Conservation (phyloP, 108 stramenopile species). For the Nannochloropsis salina region DNA sequence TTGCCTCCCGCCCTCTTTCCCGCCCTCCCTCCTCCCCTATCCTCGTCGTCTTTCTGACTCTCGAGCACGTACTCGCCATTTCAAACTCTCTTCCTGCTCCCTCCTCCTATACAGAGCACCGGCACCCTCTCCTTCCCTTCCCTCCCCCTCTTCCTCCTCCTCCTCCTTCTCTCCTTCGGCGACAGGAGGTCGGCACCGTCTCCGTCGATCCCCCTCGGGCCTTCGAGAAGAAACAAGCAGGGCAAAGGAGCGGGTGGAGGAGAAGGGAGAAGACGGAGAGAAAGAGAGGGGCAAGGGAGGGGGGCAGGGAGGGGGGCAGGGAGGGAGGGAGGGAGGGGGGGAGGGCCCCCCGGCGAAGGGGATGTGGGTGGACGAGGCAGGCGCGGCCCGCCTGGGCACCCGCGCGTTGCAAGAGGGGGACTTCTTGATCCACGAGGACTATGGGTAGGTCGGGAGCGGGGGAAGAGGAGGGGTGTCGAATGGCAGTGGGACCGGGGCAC, state of each 20-base stretch:
- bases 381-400: background rate
- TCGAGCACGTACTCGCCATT: background rate
- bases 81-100: background rate
- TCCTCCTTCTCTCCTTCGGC: background rate
- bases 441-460: background rate
- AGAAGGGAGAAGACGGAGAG: background rate
- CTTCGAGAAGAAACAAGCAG: background rate
- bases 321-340: background rate
- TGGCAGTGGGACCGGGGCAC: too few species aligned
- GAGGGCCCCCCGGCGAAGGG: background rate
- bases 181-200: too few species aligned
- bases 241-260: background rate
- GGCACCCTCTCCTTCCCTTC: background rate
- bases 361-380: background rate
- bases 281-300: background rate
- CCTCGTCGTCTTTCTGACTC: background rate
- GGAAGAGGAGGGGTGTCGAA: background rate
- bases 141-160: background rate
- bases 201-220: background rate
- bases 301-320: background rate
- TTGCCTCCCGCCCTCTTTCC: background rate
- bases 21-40: background rate
- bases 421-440: background rate
- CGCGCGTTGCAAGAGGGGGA: background rate
- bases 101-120: background rate